phyloP scores from a whole-genome alignment of 2,329 filamentous ascomycete species.

The Hypocreales sp. region DNA sequence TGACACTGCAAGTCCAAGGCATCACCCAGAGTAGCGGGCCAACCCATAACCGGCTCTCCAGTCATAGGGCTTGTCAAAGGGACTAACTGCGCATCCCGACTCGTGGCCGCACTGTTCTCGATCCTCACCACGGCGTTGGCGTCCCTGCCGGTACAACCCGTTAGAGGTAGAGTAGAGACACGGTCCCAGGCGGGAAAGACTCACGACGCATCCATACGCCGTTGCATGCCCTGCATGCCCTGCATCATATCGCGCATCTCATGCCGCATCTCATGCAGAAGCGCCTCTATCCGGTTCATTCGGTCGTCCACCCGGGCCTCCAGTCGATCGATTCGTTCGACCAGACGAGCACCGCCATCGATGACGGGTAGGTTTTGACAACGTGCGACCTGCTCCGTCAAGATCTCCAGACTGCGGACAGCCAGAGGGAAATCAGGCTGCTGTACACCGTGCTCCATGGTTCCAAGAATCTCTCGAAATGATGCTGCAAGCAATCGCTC shows the following conservation, averaged over 20 bases:
- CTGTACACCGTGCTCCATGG: not conserved
- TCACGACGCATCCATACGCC: too few relatives aligned
- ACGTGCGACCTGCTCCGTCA: not conserved
- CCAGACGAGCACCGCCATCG: not conserved
- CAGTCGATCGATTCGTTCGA: too few relatives aligned
- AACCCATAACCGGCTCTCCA: not conserved
- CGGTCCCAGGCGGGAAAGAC: too few relatives aligned
- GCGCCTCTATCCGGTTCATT: not conserved
- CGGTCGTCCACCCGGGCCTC: too few relatives aligned
- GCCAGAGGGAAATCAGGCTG: not conserved
- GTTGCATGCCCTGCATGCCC: too few relatives aligned
- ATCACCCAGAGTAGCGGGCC: not conserved
- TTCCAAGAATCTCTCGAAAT: too few relatives aligned
- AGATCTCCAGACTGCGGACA: not conserved
- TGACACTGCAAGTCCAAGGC: not conserved
- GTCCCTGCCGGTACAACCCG: not conserved
- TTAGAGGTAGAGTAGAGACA: too few relatives aligned
- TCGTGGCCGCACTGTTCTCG: not conserved
- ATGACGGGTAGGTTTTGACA: not conserved
- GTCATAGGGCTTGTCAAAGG: not conserved
- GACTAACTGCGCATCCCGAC: not conserved
- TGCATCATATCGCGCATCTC: not conserved
- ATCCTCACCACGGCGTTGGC: not conserved
- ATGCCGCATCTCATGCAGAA: not conserved
- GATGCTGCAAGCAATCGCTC: too few relatives aligned